A percentile compares a stretch with the other conserved stretches of the same genome.
Evolutionary conservation across 805 yeast species (phyloP).

Genomic region (Zygosaccharomyces bailii): DNA sequence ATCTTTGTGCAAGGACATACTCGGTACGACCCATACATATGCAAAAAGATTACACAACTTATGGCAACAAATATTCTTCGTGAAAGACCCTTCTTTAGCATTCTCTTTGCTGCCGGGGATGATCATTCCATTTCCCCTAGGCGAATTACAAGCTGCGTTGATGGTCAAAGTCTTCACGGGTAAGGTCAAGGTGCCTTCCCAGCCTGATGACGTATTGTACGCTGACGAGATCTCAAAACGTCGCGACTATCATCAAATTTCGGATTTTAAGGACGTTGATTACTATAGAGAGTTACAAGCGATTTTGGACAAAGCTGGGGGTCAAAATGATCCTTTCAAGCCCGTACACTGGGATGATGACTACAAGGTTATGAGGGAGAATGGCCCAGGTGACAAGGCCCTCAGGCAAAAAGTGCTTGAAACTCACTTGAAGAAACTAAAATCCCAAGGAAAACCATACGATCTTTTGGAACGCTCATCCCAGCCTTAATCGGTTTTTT

Average conservation of each 20-base stretch:
- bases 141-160: slow-evolving; percentile 63
- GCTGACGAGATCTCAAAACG: slow-evolving; percentile 9
- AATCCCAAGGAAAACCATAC: slow-evolving; percentile 22
- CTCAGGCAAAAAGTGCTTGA: slow-evolving; percentile 22
- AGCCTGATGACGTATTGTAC: slow-evolving; percentile 29
- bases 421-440: slow-evolving; percentile 17
- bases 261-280: slow-evolving; percentile 26
- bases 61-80: slow-evolving; percentile 58
- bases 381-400: slow-evolving; percentile 19
- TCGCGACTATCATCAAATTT: slow-evolving; percentile 19
- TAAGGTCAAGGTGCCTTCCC: slow-evolving; percentile 48
- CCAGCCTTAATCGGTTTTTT: not conserved
- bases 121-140: slow-evolving; percentile 58
- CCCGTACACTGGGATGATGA: slow-evolving; percentile 29
- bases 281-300: slow-evolving; percentile 27
- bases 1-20: slow-evolving; percentile 24
- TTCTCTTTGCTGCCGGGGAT: slow-evolving; percentile 60
- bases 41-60: slow-evolving; percentile 43
- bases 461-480: slow-evolving; percentile 12
- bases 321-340: slow-evolving; percentile 18
- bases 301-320: slow-evolving; percentile 20
- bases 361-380: slow-evolving; percentile 17
- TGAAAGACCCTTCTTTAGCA: slow-evolving; percentile 60
- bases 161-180: slow-evolving; percentile 61
- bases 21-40: slow-evolving; percentile 13